phyloP scores from a whole-genome alignment of 331 rosid genomes.

The Dryas integrifolia region DNA sequence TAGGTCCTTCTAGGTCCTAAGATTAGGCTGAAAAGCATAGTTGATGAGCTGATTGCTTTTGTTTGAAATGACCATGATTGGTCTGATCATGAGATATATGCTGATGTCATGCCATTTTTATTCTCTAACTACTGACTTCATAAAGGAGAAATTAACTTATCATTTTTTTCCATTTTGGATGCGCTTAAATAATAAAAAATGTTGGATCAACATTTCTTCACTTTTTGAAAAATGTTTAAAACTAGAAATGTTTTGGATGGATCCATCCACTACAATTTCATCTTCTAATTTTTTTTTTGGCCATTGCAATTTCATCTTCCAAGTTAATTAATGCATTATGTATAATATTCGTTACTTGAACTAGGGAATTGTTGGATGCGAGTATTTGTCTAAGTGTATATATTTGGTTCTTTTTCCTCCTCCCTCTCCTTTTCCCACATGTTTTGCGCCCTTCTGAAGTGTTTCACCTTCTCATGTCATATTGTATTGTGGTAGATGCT shows the following conservation, averaged over 20 bases:
- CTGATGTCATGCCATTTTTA: not conserved
- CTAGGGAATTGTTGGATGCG: not conserved
- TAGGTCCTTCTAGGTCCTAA: not conserved
- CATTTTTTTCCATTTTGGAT: not conserved
- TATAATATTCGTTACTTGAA: not conserved
- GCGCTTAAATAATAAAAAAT: not conserved
- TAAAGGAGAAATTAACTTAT: not conserved
- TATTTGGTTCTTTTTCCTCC: not conserved
- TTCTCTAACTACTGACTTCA: not conserved
- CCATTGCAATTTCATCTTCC: not conserved
- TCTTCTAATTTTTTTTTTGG: not conserved
- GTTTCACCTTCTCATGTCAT: not conserved
- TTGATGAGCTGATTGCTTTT: not conserved
- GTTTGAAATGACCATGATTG: not conserved
- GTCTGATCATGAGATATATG: not conserved
- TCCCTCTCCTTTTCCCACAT: not conserved
- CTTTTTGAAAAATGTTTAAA: not conserved
- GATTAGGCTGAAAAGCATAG: not conserved
- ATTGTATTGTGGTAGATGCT: not conserved
- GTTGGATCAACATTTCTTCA: not conserved
- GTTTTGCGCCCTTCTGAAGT: not conserved
- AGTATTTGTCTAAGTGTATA: not conserved
- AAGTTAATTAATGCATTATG: not conserved
- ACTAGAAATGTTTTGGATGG: not conserved
- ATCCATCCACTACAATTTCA: slow-evolving; percentile 1